Evolutionary conservation across 2,329 filamentous ascomycete genomes (phyloP).

Genomic region (Aspergillus pseudonomiae): DNA sequence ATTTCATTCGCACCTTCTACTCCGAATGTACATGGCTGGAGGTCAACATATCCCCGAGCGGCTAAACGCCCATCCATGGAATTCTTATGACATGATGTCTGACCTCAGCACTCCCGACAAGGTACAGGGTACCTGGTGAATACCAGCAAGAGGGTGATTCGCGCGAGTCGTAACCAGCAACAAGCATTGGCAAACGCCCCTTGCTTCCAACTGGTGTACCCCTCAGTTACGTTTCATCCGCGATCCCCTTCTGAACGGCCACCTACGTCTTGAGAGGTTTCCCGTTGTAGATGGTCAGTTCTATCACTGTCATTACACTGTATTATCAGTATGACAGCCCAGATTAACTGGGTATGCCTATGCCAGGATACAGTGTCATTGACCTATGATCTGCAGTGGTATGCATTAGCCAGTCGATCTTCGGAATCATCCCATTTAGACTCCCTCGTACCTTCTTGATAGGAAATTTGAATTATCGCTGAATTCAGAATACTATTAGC

Average conservation of each 20-base stretch:
- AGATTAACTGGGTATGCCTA: neutral
- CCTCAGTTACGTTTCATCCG: constrained; percentile 20
- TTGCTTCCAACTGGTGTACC: constrained; percentile 17
- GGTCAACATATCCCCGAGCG: neutral
- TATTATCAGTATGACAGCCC: neutral
- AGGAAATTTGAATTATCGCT: neutral
- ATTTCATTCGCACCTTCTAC: neutral
- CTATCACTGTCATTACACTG: neutral
- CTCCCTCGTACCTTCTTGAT: neutral
- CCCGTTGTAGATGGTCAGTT: neutral
- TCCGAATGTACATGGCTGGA: neutral
- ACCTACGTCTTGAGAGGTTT: neutral
- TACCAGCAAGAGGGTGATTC: neutral
- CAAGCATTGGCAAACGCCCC: constrained; percentile 9
- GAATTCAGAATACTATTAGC: neutral
- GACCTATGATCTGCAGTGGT: neutral
- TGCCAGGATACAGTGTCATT: neutral
- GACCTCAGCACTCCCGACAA: neutral
- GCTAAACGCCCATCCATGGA: neutral
- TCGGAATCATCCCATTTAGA: neutral
- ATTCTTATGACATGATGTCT: neutral
- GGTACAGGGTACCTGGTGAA: neutral
- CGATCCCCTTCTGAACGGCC: constrained; percentile 1
- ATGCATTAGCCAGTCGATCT: neutral
- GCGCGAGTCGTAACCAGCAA: neutral